phyloP scores from a whole-genome alignment of 805 yeast species.

The Yarrowia keelungensis region DNA sequence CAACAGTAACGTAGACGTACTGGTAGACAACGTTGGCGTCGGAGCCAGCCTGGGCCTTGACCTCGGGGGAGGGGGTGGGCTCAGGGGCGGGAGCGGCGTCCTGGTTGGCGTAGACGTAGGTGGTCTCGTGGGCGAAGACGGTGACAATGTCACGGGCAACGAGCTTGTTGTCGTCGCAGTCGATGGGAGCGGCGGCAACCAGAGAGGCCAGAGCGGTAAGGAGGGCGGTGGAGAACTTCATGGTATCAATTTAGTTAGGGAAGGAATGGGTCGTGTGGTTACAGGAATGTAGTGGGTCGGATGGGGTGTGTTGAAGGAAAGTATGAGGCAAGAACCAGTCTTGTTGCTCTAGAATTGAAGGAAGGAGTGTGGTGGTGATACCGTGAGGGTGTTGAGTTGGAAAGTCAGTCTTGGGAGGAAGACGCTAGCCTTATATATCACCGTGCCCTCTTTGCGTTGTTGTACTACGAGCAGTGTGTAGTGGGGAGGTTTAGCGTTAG shows the following conservation, averaged over 20 bases:
- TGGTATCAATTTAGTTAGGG: slow-evolving; percentile 5
- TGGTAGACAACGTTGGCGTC: slow-evolving; percentile 47
- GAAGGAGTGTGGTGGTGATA: slow-evolving; percentile 29
- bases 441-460: neutral
- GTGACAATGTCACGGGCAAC: slow-evolving; percentile 32
- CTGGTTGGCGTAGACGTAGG: slow-evolving; percentile 34
- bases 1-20: slow-evolving; percentile 56
- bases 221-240: slow-evolving; percentile 42
- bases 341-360: slow-evolving; percentile 25
- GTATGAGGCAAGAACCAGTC: slow-evolving; percentile 38
- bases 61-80: slow-evolving; percentile 39
- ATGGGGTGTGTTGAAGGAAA: slow-evolving; percentile 1
- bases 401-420: neutral
- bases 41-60: slow-evolving; percentile 38
- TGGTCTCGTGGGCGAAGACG: slow-evolving; percentile 40
- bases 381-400: slow-evolving; percentile 24
- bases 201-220: slow-evolving; percentile 42
- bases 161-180: slow-evolving; percentile 39
- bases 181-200: slow-evolving; percentile 41
- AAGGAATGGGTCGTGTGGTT: neutral
- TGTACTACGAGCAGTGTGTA: neutral
- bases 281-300: slow-evolving; percentile 6
- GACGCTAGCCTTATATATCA: slow-evolving; percentile 25
- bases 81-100: slow-evolving; percentile 40
- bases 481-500: neutral